Conservation (phyloP, 306 rosid species). For the Pachyrhizus erosus region DNA sequence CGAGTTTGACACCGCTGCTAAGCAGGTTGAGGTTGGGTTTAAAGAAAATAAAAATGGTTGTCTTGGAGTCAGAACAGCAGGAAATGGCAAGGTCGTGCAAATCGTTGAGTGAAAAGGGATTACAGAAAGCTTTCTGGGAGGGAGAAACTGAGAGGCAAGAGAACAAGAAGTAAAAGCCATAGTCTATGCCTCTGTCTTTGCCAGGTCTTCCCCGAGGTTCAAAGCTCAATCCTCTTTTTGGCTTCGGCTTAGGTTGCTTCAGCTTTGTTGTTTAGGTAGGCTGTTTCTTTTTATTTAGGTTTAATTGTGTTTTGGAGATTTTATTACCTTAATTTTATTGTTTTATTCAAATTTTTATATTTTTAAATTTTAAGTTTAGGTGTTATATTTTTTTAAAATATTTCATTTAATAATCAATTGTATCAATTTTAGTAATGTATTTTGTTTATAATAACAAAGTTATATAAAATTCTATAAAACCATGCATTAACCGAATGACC, state of each 20-base stretch:
- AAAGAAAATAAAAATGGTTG: not conserved
- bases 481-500: too few relatives aligned
- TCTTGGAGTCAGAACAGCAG: not conserved
- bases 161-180: constrained; percentile 33
- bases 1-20: not conserved
- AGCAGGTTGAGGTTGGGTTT: constrained; percentile 24
- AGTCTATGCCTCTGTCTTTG: not conserved
- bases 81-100: not conserved
- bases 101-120: constrained; percentile 12
- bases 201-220: not conserved
- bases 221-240: not conserved
- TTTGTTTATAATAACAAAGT: too few relatives aligned
- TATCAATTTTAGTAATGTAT: too few relatives aligned
- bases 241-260: not conserved
- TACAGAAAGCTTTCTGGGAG: not conserved
- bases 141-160: constrained; percentile 29
- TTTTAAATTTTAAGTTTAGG: too few relatives aligned
- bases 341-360: too few relatives aligned
- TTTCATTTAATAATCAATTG: too few relatives aligned
- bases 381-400: too few relatives aligned
- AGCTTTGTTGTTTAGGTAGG: too few relatives aligned
- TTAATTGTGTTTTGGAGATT: too few relatives aligned
- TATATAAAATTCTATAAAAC: too few relatives aligned
- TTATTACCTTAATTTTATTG: too few relatives aligned
- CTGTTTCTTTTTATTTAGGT: too few relatives aligned